These are phyloP conservation scores for Thielaviopsis euricoi DNA, from an alignment of 2,329 filamentous ascomycete genomes.

Conservation along the genomic window DNA sequence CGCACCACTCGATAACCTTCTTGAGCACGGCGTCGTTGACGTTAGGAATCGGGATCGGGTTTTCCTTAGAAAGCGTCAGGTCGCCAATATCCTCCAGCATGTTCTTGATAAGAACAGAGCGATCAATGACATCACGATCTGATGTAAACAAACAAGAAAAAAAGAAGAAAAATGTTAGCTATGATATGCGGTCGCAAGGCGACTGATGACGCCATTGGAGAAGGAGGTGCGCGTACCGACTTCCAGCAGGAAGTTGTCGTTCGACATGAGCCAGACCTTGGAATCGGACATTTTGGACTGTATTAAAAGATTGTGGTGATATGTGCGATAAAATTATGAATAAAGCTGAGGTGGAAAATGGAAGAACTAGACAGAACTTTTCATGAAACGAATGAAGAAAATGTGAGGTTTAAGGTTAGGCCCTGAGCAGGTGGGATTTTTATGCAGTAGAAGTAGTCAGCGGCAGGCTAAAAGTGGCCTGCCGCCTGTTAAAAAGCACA, in stretches of 20 bases:
- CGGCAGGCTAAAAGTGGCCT: too few species aligned
- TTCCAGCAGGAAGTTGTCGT: constrained; percentile 30
- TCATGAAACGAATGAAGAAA: too few species aligned
- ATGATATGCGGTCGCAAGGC: background rate
- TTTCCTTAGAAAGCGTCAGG: constrained; percentile 30
- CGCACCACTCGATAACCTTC: constrained; percentile 98
- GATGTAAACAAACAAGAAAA: background rate
- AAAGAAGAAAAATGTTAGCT: background rate
- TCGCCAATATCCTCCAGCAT: constrained; percentile 87
- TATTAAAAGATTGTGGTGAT: background rate
- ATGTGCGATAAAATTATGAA: background rate
- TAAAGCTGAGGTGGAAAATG: background rate
- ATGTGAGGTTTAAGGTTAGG: too few species aligned
- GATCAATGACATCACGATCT: constrained; percentile 77
- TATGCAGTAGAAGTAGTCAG: too few species aligned
- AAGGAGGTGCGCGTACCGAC: constrained; percentile 25
- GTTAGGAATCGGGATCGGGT: constrained; percentile 79
- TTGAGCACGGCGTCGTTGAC: constrained; percentile 84
- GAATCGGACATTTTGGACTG: constrained; percentile 22
- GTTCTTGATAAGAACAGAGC: constrained; percentile 93
- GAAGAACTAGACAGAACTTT: background rate
- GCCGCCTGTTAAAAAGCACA: too few species aligned
- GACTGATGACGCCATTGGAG: background rate
- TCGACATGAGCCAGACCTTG: constrained; percentile 32
- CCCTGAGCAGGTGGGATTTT: too few species aligned